A percentile compares a stretch with the other conserved stretches of the same genome.
phyloP scores from a whole-genome alignment of 495 filamentous ascomycete genomes.

The Aspergillus conjunctus region DNA sequence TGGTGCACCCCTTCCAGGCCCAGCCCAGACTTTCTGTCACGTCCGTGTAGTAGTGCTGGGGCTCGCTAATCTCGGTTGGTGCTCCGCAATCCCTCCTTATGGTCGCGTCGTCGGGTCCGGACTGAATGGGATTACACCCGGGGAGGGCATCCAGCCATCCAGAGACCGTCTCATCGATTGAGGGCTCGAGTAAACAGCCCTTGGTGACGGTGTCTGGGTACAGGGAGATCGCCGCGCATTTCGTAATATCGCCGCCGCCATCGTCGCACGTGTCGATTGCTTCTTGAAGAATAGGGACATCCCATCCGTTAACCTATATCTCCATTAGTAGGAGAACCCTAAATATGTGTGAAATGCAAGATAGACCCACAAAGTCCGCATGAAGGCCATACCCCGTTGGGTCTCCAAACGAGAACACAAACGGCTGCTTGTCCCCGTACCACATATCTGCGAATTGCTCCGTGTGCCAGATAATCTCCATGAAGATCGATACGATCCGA shows the following conservation, averaged over 20 bases:
- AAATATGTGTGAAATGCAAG: too few relatives aligned
- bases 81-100: neutral
- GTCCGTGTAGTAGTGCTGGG: constrained; percentile 16
- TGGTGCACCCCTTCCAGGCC: constrained; percentile 9
- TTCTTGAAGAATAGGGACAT: constrained; percentile 16
- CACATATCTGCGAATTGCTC: constrained; percentile 56
- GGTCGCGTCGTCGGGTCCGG: constrained; percentile 7
- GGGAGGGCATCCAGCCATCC: constrained; percentile 15
- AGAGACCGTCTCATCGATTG: constrained; percentile 9
- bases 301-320: constrained; percentile 20
- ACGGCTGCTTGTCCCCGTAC: constrained; percentile 60
- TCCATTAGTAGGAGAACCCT: neutral
- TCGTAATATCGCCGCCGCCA: constrained; percentile 10
- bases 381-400: constrained; percentile 18
- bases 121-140: constrained; percentile 13
- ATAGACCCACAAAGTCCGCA: constrained; percentile 14
- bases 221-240: constrained; percentile 10
- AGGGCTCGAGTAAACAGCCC: constrained; percentile 11
- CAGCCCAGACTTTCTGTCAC: neutral
- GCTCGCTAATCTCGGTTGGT: neutral
- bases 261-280: constrained; percentile 17
- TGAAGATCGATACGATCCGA: constrained; percentile 65
- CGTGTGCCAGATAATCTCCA: constrained; percentile 67
- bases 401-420: constrained; percentile 51
- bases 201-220: constrained; percentile 4